Evolutionary conservation across 2,329 filamentous ascomycete species (phyloP).

Genomic region (Sordariomycetes sp.): DNA sequence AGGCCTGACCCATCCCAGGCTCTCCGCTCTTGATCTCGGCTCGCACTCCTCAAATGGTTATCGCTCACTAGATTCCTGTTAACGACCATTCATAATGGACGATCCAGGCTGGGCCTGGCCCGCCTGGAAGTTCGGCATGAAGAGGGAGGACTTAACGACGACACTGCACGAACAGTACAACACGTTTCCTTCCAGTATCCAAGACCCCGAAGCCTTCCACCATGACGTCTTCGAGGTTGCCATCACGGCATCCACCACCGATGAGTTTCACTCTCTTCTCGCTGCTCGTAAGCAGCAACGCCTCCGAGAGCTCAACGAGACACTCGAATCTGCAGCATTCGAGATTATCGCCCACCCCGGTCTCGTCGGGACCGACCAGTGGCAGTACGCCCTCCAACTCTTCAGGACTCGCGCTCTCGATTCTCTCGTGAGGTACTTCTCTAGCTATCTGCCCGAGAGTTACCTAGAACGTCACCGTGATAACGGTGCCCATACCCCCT

Average conservation of each 20-base stretch:
- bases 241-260: constrained; percentile 30
- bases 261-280: constrained; percentile 41
- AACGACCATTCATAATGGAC: constrained; percentile 29
- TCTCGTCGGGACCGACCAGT: constrained; percentile 44
- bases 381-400: constrained; percentile 43
- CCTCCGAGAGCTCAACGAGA: constrained; percentile 38
- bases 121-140: constrained; percentile 50
- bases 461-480: constrained; percentile 13
- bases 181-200: constrained; percentile 39
- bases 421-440: constrained; percentile 45
- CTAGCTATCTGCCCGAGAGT: constrained; percentile 41
- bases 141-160: constrained; percentile 42
- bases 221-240: constrained; percentile 48
- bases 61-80: constrained; percentile 12
- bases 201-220: constrained; percentile 47
- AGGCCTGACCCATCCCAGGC: not conserved
- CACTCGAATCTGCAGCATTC: constrained; percentile 41
- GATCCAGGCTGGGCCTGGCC: constrained; percentile 40
- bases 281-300: constrained; percentile 39
- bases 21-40: not conserved
- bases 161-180: constrained; percentile 48
- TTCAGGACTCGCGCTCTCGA: constrained; percentile 46
- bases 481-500: constrained; percentile 9
- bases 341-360: constrained; percentile 48
- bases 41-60: constrained; percentile 3